Conservation (phyloP, 2,329 filamentous ascomycete species). For the Penicillium paneum region DNA sequence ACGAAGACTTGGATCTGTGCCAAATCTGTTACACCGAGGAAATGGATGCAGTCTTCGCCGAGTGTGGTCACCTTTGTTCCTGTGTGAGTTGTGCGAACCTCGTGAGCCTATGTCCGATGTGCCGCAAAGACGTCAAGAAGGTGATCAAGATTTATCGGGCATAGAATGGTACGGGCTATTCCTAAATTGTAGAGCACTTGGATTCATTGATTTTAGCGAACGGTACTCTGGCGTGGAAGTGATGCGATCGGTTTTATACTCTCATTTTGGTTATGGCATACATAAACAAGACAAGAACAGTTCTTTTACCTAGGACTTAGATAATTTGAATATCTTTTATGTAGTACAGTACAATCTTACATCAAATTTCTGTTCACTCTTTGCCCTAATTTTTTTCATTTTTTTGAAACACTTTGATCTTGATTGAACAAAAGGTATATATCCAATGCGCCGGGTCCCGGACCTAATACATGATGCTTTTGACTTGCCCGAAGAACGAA, state of each 20-base stretch:
- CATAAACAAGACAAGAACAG: neutral
- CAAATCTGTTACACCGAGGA: constrained; percentile 62
- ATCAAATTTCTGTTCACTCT: neutral
- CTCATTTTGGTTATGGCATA: constrained; percentile 7
- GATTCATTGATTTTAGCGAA: constrained; percentile 10
- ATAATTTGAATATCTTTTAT: neutral
- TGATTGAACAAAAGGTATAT: constrained; percentile 28
- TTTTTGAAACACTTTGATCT: constrained; percentile 14
- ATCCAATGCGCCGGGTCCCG: constrained; percentile 26
- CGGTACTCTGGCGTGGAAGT: neutral
- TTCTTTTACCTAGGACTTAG: neutral
- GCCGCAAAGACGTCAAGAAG: constrained; percentile 54
- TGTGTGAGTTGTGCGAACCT: constrained; percentile 59
- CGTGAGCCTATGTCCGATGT: constrained; percentile 60
- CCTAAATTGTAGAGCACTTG: neutral
- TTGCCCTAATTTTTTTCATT: neutral
- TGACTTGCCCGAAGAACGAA: constrained; percentile 17
- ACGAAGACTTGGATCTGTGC: constrained; percentile 59
- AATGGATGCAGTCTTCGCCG: constrained; percentile 59
- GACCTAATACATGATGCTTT: constrained; percentile 25
- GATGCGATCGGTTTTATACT: neutral
- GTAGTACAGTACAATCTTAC: neutral
- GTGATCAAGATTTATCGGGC: constrained; percentile 57
- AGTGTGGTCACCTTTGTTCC: constrained; percentile 62
- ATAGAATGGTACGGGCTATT: constrained; percentile 20